phyloP scores from a whole-genome alignment of 2,329 filamentous ascomycete species.

The Berkeleyomyces basicola region DNA sequence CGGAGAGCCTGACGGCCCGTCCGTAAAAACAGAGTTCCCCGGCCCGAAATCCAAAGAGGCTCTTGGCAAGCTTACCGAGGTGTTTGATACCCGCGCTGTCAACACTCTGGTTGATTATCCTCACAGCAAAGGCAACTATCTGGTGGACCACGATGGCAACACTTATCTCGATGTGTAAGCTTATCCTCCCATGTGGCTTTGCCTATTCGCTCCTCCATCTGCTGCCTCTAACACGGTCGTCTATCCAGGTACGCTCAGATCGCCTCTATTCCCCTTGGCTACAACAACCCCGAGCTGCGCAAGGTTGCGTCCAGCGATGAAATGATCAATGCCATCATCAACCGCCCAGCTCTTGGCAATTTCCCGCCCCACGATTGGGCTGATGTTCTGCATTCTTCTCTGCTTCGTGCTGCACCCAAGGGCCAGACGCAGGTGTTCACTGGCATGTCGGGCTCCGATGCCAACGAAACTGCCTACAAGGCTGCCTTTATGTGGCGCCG shows the following conservation, averaged over 20 bases:
- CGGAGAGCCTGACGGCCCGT: constrained; percentile 35
- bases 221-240: not conserved
- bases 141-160: constrained; percentile 56
- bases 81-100: constrained; percentile 73
- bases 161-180: constrained; percentile 53
- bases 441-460: constrained; percentile 61
- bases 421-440: constrained; percentile 70
- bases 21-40: constrained; percentile 47
- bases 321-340: constrained; percentile 58
- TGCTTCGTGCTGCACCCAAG: constrained; percentile 56
- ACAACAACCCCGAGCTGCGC: constrained; percentile 58
- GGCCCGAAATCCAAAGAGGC: constrained; percentile 57
- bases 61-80: constrained; percentile 53
- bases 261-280: constrained; percentile 67
- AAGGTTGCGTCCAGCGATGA: constrained; percentile 50
- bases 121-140: constrained; percentile 66
- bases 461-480: constrained; percentile 76
- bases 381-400: constrained; percentile 51
- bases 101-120: constrained; percentile 70
- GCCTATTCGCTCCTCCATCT: not conserved
- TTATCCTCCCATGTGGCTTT: not conserved
- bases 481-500: constrained; percentile 71
- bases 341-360: constrained; percentile 64
- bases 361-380: constrained; percentile 66
- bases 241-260: constrained; percentile 57